Base-by-base conservation (phyloP, 1,284 basidiomycete species). In the Inonotus obliquus region DNA sequence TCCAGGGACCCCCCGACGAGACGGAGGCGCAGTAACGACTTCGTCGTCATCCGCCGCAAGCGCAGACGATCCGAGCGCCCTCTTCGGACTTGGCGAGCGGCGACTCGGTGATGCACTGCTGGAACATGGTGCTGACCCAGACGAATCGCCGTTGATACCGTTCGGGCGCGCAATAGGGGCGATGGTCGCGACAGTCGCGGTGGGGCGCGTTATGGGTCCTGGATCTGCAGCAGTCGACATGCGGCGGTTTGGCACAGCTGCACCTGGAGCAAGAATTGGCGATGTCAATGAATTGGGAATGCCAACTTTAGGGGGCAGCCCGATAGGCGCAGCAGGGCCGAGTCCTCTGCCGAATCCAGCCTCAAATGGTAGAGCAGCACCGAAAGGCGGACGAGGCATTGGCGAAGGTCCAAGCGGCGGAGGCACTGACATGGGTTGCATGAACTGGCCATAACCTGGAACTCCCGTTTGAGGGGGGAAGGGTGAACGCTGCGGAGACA, bases 31-130 rank as follows among this genome's bases (percentile, higher is more conserved):
- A 35, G 35, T 83, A 73, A 45, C 82, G n/a, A 91, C 86, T 67
- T 91, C 89, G 69, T 91, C 89, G 65, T 89, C 89, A 61, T 90
- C 88, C 6, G 87, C 81, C 2, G 83, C 81, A 44, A 91, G 78
- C 14, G 89, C 88, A 9, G 85, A 85, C n/a, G 87, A 89, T 14
- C 89, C 89, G 9, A 89, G 74, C n/a, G 84, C 75, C 49, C 83
- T 82, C 69, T 89, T 89, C 2, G 89, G 87, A 68, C 86, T 88
- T 4, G 87, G 86, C 27, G 87, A 85, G 9, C 87, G 80, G 41
- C 82, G 80, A 37, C 76, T 77, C 3, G 86, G 85, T 0, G 85
- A 88, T 4, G 82, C 81, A 14, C 84, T 85, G 1, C 83, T 81
- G 4, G 85, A 85, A 19, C 80, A 80, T 35, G 80, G 76, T 25